Evolutionary conservation across 2,329 filamentous ascomycete species (phyloP).

Genomic region (Cyphellophora attinorum): DNA sequence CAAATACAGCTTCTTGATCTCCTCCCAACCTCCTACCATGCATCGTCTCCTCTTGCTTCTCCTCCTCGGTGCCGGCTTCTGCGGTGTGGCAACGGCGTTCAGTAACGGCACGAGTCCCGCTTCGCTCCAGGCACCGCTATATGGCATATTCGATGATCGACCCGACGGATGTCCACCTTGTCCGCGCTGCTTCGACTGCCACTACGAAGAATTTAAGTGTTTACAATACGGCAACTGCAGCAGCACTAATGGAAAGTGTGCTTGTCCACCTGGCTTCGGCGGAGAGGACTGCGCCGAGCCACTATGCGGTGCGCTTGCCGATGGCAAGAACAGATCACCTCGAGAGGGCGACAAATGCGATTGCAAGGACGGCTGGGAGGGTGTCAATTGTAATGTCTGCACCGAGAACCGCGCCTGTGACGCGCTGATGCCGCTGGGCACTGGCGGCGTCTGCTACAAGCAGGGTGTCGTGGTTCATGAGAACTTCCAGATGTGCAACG

Average conservation of each 20-base stretch:
- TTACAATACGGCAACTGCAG: conserved; percentile 86
- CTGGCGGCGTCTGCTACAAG: conserved; percentile 84
- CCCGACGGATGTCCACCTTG: conserved; percentile 49
- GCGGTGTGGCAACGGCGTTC: conserved; percentile 19
- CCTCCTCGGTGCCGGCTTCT: too few species aligned
- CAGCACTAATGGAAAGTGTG: conserved; percentile 81
- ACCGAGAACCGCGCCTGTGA: conserved; percentile 74
- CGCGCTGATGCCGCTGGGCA: conserved; percentile 71
- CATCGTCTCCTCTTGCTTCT: not conserved
- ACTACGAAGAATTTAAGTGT: conserved; percentile 83
- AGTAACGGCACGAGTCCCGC: conserved; percentile 52
- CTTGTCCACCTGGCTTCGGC: conserved; percentile 84
- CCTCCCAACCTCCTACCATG: too few species aligned
- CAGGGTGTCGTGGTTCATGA: conserved; percentile 83
- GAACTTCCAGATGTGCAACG: conserved; percentile 96
- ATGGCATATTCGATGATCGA: conserved; percentile 63
- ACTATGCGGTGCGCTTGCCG: conserved; percentile 80
- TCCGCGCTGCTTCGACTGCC: conserved; percentile 80
- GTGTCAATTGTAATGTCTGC: conserved; percentile 98
- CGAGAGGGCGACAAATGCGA: conserved; percentile 59
- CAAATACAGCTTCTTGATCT: too few species aligned
- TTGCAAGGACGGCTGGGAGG: conserved; percentile 88
- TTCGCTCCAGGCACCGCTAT: conserved; percentile 50
- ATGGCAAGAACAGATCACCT: conserved; percentile 68
- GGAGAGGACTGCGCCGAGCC: conserved; percentile 88